Evolutionary conservation across 805 yeast genomes (phyloP), one percentile per base, ranked within the genome.

Genomic region (Ogataea corticis): DNA sequence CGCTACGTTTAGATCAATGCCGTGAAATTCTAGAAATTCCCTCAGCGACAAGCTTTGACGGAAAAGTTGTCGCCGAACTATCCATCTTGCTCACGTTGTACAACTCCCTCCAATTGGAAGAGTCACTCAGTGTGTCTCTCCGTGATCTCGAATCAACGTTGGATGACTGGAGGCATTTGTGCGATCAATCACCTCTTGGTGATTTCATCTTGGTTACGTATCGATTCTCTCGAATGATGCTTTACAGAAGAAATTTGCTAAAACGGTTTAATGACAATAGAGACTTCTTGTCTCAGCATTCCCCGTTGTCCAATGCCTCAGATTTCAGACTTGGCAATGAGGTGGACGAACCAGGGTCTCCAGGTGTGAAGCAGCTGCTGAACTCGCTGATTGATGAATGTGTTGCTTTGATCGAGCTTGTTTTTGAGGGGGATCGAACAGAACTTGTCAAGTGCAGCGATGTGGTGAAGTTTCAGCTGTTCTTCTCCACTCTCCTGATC

Each of bases 1-100:
- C 76, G 47, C 68, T 75, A 18, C 67, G 88, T 32, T 61, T 83
- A 35, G 80, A 78, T 46, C 75, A 78, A 47, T 80, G 87, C 49
- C 71, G 80, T 9, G 72, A 79, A 16, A 76, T 84, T 1, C 63
- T 85, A 29, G 78, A 81, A 19, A 64, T 82, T 17, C 71, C 82
- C 1, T 71, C 78, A 21, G 79, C 89, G 2, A 81, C 85, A 7
- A 81, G 83, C 54, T 84, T 84, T 60, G 92, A 85, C 60, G 88
- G 87, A 7, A 62, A 87, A 45, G 80, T 85, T 80, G 85, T 85
- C 7, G 83, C 87, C 36, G 89, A 84, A 58, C 75, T 85, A 33
- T 74, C 82, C 4, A 69, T 84, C 13, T 72, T 81, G 36, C 63
- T 78, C 30, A 70, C 80, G n/a, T 65, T 82, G 1, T 83, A 83